These are phyloP conservation scores for Prunus mume DNA, from an alignment of 306 rosid species.

Conservation along the genomic window DNA sequence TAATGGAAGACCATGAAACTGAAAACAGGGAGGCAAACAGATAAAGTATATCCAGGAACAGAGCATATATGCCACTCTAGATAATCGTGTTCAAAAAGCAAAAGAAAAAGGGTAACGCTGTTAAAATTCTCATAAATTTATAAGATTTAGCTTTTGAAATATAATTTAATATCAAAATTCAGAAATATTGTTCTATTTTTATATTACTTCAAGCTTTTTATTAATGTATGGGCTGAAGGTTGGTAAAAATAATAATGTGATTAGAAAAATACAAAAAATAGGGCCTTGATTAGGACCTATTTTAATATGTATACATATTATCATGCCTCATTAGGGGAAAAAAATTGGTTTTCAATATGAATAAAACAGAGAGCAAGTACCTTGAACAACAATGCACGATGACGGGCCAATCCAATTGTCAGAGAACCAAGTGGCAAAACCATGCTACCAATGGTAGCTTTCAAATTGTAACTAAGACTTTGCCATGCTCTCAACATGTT, in stretches of 20 bases:
- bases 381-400: slow-evolving; percentile 97
- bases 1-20: background rate
- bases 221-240: background rate
- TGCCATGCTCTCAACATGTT: slow-evolving; percentile 74
- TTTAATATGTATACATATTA: too few relatives aligned
- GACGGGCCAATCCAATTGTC: slow-evolving; percentile 90
- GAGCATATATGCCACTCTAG: background rate
- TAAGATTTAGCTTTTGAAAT: background rate
- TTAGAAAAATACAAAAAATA: background rate
- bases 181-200: too few relatives aligned
- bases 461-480: slow-evolving; percentile 69
- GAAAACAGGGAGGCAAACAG: background rate
- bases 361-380: slow-evolving; percentile 34
- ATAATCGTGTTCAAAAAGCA: background rate
- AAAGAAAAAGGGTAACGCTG: background rate
- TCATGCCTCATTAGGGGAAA: background rate
- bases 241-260: background rate
- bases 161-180: background rate
- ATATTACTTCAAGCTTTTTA: too few relatives aligned
- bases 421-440: slow-evolving; percentile 94
- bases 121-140: background rate
- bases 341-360: background rate
- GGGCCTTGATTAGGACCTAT: background rate
- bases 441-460: slow-evolving; percentile 89
- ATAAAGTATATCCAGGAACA: background rate